Evolutionary conservation across 306 rosid species (phyloP).

Genomic region (Begonia loranthoides): DNA sequence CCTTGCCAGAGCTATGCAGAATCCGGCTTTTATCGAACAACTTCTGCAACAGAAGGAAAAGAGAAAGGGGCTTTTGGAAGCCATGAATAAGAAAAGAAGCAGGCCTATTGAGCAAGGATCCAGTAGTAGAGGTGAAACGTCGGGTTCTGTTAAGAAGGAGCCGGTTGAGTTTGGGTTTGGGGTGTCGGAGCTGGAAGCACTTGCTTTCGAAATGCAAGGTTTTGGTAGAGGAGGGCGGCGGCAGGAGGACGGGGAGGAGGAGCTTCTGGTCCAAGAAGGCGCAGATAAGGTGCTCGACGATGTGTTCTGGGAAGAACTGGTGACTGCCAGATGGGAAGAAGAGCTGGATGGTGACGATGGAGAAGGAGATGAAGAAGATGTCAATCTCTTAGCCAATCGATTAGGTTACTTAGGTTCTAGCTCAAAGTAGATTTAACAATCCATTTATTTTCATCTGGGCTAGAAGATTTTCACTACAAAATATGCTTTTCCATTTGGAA

Average conservation of each 20-base stretch:
- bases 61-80: slow-evolving; percentile 43
- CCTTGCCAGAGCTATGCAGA: slow-evolving; percentile 70
- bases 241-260: slow-evolving; percentile 22
- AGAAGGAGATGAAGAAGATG: slow-evolving; percentile 4
- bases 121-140: too few relatives aligned
- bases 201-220: slow-evolving; percentile 76
- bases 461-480: too few relatives aligned
- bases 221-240: slow-evolving; percentile 25
- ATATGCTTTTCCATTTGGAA: too few relatives aligned
- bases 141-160: slow-evolving; percentile 29
- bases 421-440: slow-evolving; percentile 3
- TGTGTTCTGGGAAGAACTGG: slow-evolving; percentile 1
- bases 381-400: slow-evolving; percentile 4
- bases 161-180: slow-evolving; percentile 34
- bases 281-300: slow-evolving; percentile 58
- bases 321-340: slow-evolving; percentile 27
- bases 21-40: slow-evolving; percentile 38
- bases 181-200: slow-evolving; percentile 64
- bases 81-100: slow-evolving; percentile 60
- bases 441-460: too few relatives aligned
- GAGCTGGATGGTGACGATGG: slow-evolving; percentile 4
- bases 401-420: slow-evolving; percentile 6
- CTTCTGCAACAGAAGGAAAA: slow-evolving; percentile 50
- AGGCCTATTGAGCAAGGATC: slow-evolving; percentile 47
- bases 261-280: slow-evolving; percentile 24